These are phyloP conservation scores for Claviceps arundinis DNA, from an alignment of 2,329 filamentous ascomycete species.

Conservation along the genomic window DNA sequence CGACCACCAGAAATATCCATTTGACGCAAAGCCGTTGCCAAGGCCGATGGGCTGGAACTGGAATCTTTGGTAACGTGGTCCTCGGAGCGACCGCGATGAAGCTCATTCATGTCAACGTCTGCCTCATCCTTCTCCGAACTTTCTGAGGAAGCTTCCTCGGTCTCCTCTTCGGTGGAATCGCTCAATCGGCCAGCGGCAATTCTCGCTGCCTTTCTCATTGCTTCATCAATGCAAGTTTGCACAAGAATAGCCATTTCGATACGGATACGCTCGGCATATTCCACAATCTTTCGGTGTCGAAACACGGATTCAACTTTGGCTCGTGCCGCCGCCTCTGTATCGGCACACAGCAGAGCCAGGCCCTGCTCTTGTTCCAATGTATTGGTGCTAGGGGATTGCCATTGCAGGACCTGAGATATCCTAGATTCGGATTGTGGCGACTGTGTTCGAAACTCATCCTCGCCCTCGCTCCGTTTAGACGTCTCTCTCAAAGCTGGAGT, in stretches of 20 bases:
- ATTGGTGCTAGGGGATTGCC: conserved; percentile 88
- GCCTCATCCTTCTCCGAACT: conserved; percentile 5
- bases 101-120: conserved; percentile 5
- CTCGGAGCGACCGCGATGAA: conserved; percentile 8
- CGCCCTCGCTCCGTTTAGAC: conserved; percentile 38
- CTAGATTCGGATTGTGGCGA: conserved; percentile 93
- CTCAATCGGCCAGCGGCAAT: conserved; percentile 77
- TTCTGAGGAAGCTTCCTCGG: conserved; percentile 18
- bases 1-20: conserved; percentile 20
- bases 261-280: conserved; percentile 91
- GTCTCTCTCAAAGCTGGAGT: conserved; percentile 86
- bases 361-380: conserved; percentile 90
- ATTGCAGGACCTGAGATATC: conserved; percentile 87
- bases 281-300: conserved; percentile 81
- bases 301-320: conserved; percentile 88
- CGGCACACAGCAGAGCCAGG: conserved; percentile 71
- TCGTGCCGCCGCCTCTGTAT: conserved; percentile 73
- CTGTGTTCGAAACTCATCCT: conserved; percentile 76
- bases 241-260: conserved; percentile 87
- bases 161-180: conserved; percentile 56
- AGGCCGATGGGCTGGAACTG: conserved; percentile 31
- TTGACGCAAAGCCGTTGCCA: conserved; percentile 39
- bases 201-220: conserved; percentile 75
- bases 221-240: conserved; percentile 89
- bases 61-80: conserved; percentile 8